Evolutionary conservation across 352 stramenopile species (phyloP).

Genomic region (Phytophthora pistaciae): DNA sequence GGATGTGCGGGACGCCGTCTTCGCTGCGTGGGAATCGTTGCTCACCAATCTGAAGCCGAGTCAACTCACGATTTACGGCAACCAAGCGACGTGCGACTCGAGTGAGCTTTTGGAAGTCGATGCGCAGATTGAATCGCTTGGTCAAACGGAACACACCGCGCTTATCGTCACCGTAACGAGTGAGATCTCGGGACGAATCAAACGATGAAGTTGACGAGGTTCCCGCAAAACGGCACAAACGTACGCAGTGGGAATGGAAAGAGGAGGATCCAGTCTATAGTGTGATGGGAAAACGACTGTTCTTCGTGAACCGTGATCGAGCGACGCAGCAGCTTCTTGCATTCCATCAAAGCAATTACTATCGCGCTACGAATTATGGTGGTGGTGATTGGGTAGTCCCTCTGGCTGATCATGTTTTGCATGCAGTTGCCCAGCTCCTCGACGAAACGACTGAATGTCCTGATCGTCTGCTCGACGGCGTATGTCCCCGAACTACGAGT

Average conservation of each 20-base stretch:
- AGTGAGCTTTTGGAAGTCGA: not conserved
- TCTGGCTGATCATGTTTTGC: conserved; percentile 12
- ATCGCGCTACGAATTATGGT: not conserved
- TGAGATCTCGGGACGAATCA: not conserved
- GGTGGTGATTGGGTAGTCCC: conserved; percentile 2
- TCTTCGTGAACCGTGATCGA: conserved; percentile 11
- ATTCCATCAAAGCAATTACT: conserved; percentile 11
- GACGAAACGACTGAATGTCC: too few species aligned
- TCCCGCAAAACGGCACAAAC: not conserved
- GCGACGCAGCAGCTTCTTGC: conserved; percentile 7
- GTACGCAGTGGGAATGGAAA: not conserved
- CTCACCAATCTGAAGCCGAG: not conserved
- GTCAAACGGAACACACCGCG: not conserved
- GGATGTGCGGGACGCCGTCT: not conserved
- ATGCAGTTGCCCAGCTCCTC: too few species aligned
- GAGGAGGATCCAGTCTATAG: not conserved
- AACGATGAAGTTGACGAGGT: not conserved
- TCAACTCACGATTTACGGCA: not conserved
- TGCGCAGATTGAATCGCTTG: not conserved
- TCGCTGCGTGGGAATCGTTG: not conserved
- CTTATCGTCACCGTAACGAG: not conserved
- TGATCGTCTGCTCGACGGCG: too few species aligned
- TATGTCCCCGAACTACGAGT: too few species aligned
- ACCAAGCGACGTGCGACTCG: not conserved
- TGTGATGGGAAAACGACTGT: not conserved